Evolutionary conservation across 1,139 yeast genomes (phyloP), one percentile per base, ranked within the genome.

Genomic region (Lodderomyces pseudojiufengensis): DNA sequence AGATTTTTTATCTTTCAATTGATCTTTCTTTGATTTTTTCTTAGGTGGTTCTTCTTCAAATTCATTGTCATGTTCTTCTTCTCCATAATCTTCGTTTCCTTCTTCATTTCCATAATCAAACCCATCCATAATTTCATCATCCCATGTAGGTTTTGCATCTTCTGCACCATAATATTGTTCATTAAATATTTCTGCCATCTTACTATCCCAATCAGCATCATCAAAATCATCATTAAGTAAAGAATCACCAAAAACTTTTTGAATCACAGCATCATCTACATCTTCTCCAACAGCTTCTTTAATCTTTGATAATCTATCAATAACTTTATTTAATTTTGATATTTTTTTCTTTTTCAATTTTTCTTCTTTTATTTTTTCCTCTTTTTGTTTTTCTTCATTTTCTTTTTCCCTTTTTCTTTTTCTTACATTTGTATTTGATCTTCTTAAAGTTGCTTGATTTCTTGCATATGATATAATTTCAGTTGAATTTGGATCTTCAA

Each of bases 391-490:
- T 33, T 65, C 72, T 32, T 77, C 83, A 39, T 67, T 74, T 56
- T 80, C 78, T 54, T 70, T 74, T 35, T 87, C 92, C 65, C 98
- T 79, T 60, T 81, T 82, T 57, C 83, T 77, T 64, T 87, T 87
- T 51, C 98, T 77, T 14, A 84, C 61, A 47, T 80, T 79, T 40
- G 83, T 74, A 35, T 79, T 80, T 15, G 82, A 78, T 55, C 98
- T 76, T 63, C 98, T 80, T 51, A 88, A 70, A 0, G 97, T 87
- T 20, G 95, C 95, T 57, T 88, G 96, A 45, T 75, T 84, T 73
- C 99, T 87, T 4, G 98, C 97, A 65, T 92, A 94, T n/a, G 95
- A 82, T 23, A 88, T 83, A 57, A 94, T 86, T 53, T 92, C 97
- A 0, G 92, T 86, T 8, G 96, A 76, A 47, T 79, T 80, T 10